phyloP scores from a whole-genome alignment of 2,329 filamentous ascomycete species.

The Neoarthrinium moseri region DNA sequence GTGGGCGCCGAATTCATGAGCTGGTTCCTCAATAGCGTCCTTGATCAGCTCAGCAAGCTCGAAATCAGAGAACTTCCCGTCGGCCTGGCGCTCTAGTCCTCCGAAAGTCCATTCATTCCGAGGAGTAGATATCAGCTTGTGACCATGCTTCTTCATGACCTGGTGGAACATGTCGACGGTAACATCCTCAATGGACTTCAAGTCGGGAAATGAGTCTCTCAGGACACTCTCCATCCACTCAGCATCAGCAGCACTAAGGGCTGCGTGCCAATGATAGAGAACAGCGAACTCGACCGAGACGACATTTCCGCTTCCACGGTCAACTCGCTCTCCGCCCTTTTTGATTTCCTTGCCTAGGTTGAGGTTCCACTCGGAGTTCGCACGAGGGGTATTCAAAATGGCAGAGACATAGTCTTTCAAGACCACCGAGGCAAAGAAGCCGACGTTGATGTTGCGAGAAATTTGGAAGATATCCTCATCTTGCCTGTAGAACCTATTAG shows the following conservation, averaged over 20 bases:
- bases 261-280: constrained; percentile 46
- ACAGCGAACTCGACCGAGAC: constrained; percentile 45
- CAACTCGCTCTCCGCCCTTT: constrained; percentile 33
- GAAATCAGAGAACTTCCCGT: constrained; percentile 73
- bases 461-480: constrained; percentile 48
- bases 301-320: constrained; percentile 41
- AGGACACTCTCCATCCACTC: constrained; percentile 43
- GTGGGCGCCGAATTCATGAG: constrained; percentile 11
- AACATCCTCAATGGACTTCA: constrained; percentile 40
- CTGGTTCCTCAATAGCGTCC: constrained; percentile 47
- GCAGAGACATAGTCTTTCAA: constrained; percentile 43
- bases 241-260: constrained; percentile 40
- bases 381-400: constrained; percentile 43
- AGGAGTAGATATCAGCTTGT: constrained; percentile 1
- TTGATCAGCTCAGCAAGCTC: constrained; percentile 76
- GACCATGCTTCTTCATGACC: constrained; percentile 31
- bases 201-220: constrained; percentile 29
- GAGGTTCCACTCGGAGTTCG: constrained; percentile 43
- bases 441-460: constrained; percentile 43
- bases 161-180: constrained; percentile 39
- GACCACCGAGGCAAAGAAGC: constrained; percentile 43
- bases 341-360: constrained; percentile 45
- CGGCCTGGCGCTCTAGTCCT: constrained; percentile 58
- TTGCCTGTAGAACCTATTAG: constrained; percentile 30
- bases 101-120: constrained; percentile 63